A percentile compares a stretch with the other conserved stretches of the same genome.
Evolutionary conservation across 78 protist genomes (phyloP).

Genomic region (Blattamonas nauphoetae): DNA sequence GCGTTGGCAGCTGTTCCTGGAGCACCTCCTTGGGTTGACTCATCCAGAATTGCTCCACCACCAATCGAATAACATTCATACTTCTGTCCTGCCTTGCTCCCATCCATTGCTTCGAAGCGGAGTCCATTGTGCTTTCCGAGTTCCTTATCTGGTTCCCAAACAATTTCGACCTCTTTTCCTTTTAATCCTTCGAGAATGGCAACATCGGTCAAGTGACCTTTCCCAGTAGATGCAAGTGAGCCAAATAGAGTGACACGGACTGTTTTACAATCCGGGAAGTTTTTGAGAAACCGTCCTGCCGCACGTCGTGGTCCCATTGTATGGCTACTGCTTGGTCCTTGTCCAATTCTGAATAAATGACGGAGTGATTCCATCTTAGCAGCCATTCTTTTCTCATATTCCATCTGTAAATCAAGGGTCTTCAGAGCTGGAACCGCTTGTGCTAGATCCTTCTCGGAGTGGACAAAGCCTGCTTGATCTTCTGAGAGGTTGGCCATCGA

Average conservation of each 20-base stretch:
- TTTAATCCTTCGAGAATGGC: background rate
- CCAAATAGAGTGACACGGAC: conserved; percentile 25
- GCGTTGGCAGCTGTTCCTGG: background rate
- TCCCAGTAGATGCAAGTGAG: conserved; percentile 32
- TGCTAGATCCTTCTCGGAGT: background rate
- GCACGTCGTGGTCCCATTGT: conserved; percentile 40
- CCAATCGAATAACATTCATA: background rate
- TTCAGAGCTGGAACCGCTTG: background rate
- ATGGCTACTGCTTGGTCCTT: conserved; percentile 36
- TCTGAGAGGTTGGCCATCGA: too few species aligned
- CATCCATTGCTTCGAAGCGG: background rate
- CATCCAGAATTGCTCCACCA: conserved; percentile 1
- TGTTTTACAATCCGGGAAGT: background rate
- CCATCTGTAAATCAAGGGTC: background rate
- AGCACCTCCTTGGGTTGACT: background rate
- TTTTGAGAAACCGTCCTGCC: background rate
- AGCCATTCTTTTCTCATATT: background rate
- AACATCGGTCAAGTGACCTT: conserved; percentile 28
- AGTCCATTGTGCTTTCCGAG: conserved; percentile 13
- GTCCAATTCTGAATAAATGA: conserved; percentile 24
- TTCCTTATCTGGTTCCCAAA: background rate
- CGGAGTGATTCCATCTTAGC: background rate
- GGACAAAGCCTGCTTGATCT: background rate
- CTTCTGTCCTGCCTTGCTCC: background rate
- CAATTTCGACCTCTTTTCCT: background rate